Evolutionary conservation across 768 basidiomycete species (phyloP).

Genomic region (Naganishia randhawae): DNA sequence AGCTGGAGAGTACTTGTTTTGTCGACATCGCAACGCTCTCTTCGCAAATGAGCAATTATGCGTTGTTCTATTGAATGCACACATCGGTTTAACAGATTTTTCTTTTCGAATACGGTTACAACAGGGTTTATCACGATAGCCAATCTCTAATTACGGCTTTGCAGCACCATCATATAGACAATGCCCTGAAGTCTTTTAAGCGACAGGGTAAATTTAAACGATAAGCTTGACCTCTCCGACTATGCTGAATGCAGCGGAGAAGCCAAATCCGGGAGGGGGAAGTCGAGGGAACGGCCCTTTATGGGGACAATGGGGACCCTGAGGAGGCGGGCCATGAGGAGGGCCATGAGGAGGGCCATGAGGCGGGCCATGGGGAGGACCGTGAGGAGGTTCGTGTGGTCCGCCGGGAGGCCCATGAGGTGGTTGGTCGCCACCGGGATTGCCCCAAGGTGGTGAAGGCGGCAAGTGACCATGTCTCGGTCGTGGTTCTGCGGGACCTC

Average conservation of each 20-base stretch:
- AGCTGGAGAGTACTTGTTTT: too few species aligned
- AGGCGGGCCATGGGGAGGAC: slow-evolving; percentile 10
- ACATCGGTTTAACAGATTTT: neutral
- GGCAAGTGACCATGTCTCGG: too few species aligned
- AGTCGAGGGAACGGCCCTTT: neutral
- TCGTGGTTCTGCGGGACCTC: too few species aligned
- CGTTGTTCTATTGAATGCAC: neutral
- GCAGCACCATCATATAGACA: too few species aligned
- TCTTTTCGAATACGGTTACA: neutral
- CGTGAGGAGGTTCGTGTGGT: slow-evolving; percentile 2
- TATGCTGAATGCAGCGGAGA: slow-evolving; percentile 11
- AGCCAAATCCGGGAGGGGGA: slow-evolving; percentile 26
- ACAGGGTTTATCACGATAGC: neutral
- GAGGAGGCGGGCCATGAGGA: slow-evolving; percentile 9
- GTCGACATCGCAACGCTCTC: too few species aligned
- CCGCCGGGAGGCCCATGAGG: neutral
- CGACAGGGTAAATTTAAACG: neutral
- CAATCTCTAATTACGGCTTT: too few species aligned
- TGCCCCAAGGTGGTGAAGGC: neutral
- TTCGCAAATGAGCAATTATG: too few species aligned
- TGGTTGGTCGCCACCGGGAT: neutral
- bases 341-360: slow-evolving; percentile 13
- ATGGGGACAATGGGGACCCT: neutral
- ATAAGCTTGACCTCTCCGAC: slow-evolving; percentile 24
- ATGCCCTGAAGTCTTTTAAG: neutral